These are phyloP conservation scores for Lycium barbarum DNA, from an alignment of 257 asterid species.

Conservation along the genomic window DNA sequence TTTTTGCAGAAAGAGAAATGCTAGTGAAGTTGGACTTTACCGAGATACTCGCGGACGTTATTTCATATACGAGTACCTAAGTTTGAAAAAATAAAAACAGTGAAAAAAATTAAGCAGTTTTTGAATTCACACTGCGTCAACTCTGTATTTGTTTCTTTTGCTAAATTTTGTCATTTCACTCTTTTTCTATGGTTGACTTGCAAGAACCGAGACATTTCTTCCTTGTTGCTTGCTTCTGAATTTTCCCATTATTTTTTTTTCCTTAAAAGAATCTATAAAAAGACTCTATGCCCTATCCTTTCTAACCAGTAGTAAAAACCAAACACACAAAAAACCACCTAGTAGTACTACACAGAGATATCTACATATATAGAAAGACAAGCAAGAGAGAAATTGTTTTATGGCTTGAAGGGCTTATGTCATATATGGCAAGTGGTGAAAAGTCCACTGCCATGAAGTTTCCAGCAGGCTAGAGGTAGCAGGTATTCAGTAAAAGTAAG, in stretches of 20 bases:
- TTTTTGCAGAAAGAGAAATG: slow-evolving; percentile 28
- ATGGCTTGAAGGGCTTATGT: slow-evolving; percentile 13
- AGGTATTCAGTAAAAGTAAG: background rate
- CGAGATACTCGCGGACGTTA: slow-evolving; percentile 34
- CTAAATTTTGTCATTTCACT: background rate
- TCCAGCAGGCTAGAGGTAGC: background rate
- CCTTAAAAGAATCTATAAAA: slow-evolving; percentile 21
- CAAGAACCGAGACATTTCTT: slow-evolving; percentile 25
- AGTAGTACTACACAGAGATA: background rate
- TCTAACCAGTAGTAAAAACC: slow-evolving; percentile 18
- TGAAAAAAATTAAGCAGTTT: background rate
- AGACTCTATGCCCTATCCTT: slow-evolving; percentile 30
- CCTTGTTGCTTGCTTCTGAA: slow-evolving; percentile 33
- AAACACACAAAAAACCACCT: background rate
- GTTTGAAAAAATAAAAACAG: background rate
- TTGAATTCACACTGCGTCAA: slow-evolving; percentile 33
- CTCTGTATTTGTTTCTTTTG: background rate
- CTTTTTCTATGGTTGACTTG: slow-evolving; percentile 32
- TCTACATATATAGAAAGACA: background rate
- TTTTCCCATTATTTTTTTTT: slow-evolving; percentile 36
- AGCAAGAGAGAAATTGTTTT: background rate
- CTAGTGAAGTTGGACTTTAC: slow-evolving; percentile 16
- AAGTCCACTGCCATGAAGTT: background rate
- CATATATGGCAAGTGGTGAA: background rate
- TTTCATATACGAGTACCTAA: slow-evolving; percentile 3